A percentile compares a stretch with the other conserved stretches of the same genome.
These are phyloP conservation scores for Epichloe brachyelytri DNA, from an alignment of 2,329 filamentous ascomycete species.

Conservation along the genomic window DNA sequence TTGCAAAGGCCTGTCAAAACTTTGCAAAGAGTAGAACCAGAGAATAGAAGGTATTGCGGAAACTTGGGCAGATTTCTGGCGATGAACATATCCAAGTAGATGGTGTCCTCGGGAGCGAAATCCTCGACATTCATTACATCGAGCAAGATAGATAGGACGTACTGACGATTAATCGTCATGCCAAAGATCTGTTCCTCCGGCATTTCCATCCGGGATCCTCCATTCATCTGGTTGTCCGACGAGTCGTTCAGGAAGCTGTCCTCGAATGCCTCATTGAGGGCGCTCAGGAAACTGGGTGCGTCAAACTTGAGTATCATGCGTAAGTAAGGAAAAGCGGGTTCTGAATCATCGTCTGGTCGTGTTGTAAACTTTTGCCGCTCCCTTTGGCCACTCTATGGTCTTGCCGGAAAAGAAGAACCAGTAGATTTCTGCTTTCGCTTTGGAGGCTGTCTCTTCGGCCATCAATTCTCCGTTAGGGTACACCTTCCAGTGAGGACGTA, in stretches of 20 bases:
- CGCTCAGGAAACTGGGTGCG: slow-evolving; percentile 82
- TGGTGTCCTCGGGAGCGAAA: slow-evolving; percentile 69
- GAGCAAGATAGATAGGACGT: slow-evolving; percentile 78
- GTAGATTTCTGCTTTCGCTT: slow-evolving; percentile 80
- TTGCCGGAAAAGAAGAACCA: slow-evolving; percentile 87
- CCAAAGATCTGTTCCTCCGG: slow-evolving; percentile 55
- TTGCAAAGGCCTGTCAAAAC: slow-evolving; percentile 74
- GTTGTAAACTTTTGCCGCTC: slow-evolving; percentile 49
- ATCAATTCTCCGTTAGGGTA: slow-evolving; percentile 77
- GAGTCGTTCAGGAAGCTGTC: slow-evolving; percentile 83
- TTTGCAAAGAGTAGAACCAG: slow-evolving; percentile 71
- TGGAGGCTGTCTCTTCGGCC: slow-evolving; percentile 55
- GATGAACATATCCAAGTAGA: slow-evolving; percentile 98
- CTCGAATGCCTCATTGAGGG: slow-evolving; percentile 94
- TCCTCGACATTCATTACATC: slow-evolving; percentile 74
- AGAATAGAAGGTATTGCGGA: slow-evolving; percentile 84
- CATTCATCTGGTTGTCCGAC: slow-evolving; percentile 47
- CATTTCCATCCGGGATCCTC: slow-evolving; percentile 34
- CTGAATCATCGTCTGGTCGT: slow-evolving; percentile 37
- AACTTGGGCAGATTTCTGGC: slow-evolving; percentile 93
- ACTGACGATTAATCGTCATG: slow-evolving; percentile 75
- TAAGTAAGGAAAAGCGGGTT: slow-evolving; percentile 76
- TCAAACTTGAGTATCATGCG: slow-evolving; percentile 78
- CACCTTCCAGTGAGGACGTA: slow-evolving; percentile 82
- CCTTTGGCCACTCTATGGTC: slow-evolving; percentile 60